These are phyloP conservation scores for Usnea hakonensis DNA, from an alignment of 495 filamentous ascomycete genomes.

Conservation along the genomic window DNA sequence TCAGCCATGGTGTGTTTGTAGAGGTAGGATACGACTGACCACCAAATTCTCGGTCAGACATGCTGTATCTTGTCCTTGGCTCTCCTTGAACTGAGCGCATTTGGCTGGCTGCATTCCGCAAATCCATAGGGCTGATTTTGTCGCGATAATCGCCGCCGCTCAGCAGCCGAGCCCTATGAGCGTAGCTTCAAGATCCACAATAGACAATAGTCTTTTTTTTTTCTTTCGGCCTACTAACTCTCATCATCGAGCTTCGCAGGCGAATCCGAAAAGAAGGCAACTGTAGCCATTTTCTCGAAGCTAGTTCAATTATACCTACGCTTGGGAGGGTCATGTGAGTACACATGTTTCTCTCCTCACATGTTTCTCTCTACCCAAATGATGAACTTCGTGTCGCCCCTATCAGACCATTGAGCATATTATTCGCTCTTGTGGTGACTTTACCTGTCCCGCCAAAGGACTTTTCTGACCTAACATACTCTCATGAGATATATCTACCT, in stretches of 20 bases:
- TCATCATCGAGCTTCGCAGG: neutral
- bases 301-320: neutral
- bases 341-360: neutral
- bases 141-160: neutral
- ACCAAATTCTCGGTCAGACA: conserved; percentile 89
- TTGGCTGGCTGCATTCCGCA: neutral
- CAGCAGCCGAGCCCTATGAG: neutral
- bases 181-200: neutral
- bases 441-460: conserved; percentile 91
- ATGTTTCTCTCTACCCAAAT: conserved; percentile 29
- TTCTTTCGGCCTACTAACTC: neutral
- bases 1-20: conserved; percentile 15
- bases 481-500: neutral
- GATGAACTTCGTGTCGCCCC: conserved; percentile 92
- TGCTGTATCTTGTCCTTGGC: conserved; percentile 32
- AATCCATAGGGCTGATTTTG: conserved; percentile 1
- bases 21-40: conserved; percentile 41
- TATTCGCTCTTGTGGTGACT: conserved; percentile 64
- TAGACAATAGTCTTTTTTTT: neutral
- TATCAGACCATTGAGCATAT: conserved; percentile 62
- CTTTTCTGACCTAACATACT: conserved; percentile 55
- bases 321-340: neutral
- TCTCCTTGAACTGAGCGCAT: neutral
- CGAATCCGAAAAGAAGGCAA: neutral
- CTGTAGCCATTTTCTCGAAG: too few relatives aligned